Evolutionary conservation across 176 grass and related monocot genomes (phyloP).

Genomic region (Carex myosuroides): DNA sequence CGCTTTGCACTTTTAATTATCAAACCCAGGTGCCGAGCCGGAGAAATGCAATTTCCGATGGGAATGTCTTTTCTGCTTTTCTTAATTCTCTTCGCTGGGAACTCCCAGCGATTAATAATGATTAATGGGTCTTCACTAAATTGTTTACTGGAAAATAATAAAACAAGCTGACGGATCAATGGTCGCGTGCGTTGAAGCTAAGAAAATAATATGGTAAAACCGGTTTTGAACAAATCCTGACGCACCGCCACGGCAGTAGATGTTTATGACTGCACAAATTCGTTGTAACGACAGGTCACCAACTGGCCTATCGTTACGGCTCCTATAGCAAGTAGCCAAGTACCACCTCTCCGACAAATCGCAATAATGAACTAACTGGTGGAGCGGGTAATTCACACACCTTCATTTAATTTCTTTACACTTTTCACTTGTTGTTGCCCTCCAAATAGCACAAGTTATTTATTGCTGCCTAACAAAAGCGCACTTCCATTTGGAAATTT

Average conservation of each 20-base stretch:
- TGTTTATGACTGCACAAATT: neutral
- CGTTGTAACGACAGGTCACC: neutral
- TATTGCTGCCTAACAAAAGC: neutral
- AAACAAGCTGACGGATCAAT: too few relatives aligned
- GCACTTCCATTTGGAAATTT: neutral
- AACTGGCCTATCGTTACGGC: neutral
- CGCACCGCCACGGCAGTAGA: neutral
- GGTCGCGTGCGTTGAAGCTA: too few relatives aligned
- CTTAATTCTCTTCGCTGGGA: neutral
- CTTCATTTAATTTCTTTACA: neutral
- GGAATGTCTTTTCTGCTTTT: conserved; percentile 9
- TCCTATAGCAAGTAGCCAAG: neutral
- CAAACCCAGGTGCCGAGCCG: neutral
- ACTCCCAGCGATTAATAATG: too few relatives aligned
- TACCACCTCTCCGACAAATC: neutral
- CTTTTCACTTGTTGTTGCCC: neutral
- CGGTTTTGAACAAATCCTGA: neutral
- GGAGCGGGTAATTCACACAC: conserved; percentile 3
- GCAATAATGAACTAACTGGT: neutral
- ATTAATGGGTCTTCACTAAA: neutral
- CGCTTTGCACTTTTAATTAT: neutral
- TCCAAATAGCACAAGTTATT: neutral
- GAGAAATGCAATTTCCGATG: neutral
- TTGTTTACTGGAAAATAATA: too few relatives aligned
- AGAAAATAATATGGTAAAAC: neutral